Evolutionary conservation across 306 rosid species (phyloP).

Genomic region (Acacia crassicarpa): DNA sequence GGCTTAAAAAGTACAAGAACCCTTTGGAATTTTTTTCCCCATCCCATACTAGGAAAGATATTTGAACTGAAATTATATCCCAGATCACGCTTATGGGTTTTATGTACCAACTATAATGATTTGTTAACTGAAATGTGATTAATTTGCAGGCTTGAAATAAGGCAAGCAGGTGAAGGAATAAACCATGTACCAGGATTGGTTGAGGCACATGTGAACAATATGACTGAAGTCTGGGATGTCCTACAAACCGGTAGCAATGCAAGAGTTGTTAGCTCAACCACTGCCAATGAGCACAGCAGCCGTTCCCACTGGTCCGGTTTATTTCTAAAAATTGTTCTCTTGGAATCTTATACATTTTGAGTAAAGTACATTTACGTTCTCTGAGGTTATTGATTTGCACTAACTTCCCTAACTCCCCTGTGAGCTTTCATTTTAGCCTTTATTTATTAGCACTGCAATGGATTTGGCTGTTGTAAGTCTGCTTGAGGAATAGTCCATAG

Average conservation of each 20-base stretch:
- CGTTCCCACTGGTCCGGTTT: conserved; percentile 83
- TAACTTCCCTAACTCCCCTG: neutral
- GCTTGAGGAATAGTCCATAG: neutral
- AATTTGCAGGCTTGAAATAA: conserved; percentile 72
- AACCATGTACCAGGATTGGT: conserved; percentile 89
- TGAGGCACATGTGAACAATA: conserved; percentile 84
- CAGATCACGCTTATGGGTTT: neutral
- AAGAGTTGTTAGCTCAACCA: conserved; percentile 90
- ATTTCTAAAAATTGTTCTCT: neutral
- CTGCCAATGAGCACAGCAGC: conserved; percentile 93
- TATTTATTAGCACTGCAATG: neutral
- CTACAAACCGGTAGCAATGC: conserved; percentile 95
- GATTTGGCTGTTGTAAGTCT: neutral
- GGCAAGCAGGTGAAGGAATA: conserved; percentile 85
- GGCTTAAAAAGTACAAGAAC: neutral
- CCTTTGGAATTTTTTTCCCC: conserved; percentile 15
- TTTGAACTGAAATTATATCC: neutral
- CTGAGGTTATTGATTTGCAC: neutral
- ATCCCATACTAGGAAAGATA: conserved; percentile 6
- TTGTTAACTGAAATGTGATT: conserved; percentile 14
- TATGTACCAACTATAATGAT: conserved; percentile 11
- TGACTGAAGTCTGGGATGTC: conserved; percentile 95
- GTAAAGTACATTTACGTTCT: neutral
- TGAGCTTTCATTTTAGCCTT: neutral
- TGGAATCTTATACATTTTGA: neutral